A percentile compares a stretch with the other conserved stretches of the same genome.
These are phyloP conservation scores for Rhizopogon vulgaris DNA, from an alignment of 768 basidiomycete genomes.

Conservation along the genomic window DNA sequence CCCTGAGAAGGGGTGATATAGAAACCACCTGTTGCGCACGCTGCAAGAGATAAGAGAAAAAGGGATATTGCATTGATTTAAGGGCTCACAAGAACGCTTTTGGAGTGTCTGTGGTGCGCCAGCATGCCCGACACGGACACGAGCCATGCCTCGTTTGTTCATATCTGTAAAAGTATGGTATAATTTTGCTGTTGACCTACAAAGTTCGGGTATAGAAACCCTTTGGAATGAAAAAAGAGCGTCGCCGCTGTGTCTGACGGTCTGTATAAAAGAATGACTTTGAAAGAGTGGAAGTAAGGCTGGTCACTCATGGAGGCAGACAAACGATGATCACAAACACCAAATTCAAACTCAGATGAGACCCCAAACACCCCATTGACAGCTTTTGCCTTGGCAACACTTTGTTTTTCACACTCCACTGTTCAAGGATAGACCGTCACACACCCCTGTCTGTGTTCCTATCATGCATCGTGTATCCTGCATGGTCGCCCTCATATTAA, in stretches of 20 bases:
- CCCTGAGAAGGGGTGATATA: slow-evolving; percentile 51
- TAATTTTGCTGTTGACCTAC: slow-evolving; percentile 5
- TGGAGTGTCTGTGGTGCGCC: slow-evolving; percentile 11
- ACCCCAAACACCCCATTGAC: background rate
- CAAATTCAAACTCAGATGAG: slow-evolving; percentile 5
- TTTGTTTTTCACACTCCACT: no score
- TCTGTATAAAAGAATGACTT: slow-evolving; percentile 12
- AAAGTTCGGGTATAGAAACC: slow-evolving; percentile 4
- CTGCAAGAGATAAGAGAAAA: slow-evolving; percentile 20
- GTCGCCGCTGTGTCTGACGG: slow-evolving; percentile 22
- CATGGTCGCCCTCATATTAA: background rate
- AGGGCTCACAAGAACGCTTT: slow-evolving; percentile 22
- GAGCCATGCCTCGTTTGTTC: slow-evolving; percentile 23
- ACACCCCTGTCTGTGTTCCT: no score
- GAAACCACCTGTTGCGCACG: slow-evolving; percentile 54
- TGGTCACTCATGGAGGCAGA: slow-evolving; percentile 1
- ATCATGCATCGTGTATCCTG: no score
- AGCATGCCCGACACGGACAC: slow-evolving; percentile 19
- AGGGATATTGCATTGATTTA: background rate
- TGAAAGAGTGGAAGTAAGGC: background rate
- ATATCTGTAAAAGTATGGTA: slow-evolving; percentile 10
- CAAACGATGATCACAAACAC: background rate
- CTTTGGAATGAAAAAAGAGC: slow-evolving; percentile 16
- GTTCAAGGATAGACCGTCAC: no score
- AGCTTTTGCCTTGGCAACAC: background rate